phyloP scores from a whole-genome alignment of 139 green algal species.

The Chlamydomonas applanata region DNA sequence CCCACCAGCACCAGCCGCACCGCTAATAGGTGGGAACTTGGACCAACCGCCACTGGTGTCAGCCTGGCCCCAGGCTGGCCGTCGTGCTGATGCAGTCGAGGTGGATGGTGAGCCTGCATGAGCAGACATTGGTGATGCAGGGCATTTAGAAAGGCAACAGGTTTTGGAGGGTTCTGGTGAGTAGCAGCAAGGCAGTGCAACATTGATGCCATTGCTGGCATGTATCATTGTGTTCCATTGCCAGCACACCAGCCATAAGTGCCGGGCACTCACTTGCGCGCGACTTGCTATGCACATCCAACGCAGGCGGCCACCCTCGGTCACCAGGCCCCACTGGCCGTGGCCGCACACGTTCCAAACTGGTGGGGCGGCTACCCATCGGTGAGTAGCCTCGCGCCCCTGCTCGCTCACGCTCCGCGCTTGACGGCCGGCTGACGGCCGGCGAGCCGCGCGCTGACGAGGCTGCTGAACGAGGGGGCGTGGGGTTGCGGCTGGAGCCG shows the following conservation, averaged over 20 bases:
- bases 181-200: too few relatives aligned
- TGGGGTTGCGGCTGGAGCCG: constrained; percentile 17
- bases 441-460: constrained; percentile 15
- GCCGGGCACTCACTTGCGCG: constrained; percentile 2
- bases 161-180: too few relatives aligned
- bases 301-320: neutral
- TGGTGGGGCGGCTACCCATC: constrained; percentile 40
- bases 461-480: constrained; percentile 18
- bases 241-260: neutral
- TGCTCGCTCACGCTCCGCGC: constrained; percentile 22
- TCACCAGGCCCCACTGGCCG: neutral
- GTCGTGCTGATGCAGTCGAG: neutral
- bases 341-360: constrained; percentile 30
- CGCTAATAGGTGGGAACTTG: constrained; percentile 27
- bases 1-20: neutral
- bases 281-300: neutral
- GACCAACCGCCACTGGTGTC: constrained; percentile 22
- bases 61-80: neutral
- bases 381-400: constrained; percentile 21
- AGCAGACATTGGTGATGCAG: neutral
- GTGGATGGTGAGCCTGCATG: neutral
- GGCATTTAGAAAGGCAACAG: too few relatives aligned
- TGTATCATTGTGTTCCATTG: neutral
- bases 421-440: constrained; percentile 24
- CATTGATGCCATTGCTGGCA: too few relatives aligned